Evolutionary conservation across 306 rosid species (phyloP), one percentile per base, ranked within the genome.

Genomic region (Erythrophleum fordii): DNA sequence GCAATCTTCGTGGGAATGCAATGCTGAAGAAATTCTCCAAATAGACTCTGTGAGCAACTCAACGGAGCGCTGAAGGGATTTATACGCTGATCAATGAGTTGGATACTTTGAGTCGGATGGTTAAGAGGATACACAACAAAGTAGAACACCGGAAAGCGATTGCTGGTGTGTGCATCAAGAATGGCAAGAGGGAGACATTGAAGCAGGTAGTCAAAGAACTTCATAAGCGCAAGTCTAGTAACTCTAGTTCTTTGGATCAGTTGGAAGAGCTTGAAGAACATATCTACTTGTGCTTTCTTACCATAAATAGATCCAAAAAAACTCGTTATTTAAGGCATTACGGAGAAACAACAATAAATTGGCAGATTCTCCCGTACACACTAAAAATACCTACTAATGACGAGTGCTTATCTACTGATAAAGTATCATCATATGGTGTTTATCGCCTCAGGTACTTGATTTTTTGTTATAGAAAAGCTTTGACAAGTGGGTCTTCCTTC

Each of bases 181-280:
- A 77, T 78, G 76, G 74, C 5, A 87, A 77, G 48, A 18, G 70
- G 53, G 92, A 88, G n/a, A 80, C 90, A 58, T 25, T 90, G 66
- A 85, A 58, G 88, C 80, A 80, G 86, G 91, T 81, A 26, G 77
- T 81, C 64, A 87, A 69, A 85, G 93, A 92, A 35, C 85, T 89
- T 80, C 75, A 41, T 34, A 92, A 65, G 4, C 55, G 78, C 0
- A 88, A 90, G 65, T 55, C 84, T 1, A n/a, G n/a, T n/a, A n/a
- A n/a, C n/a, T n/a, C n/a, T n/a, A 84, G 78, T 75, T 88, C 88
- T 82, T 3, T 88, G 85, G 93, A 87, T 70, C 89, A 85, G 76
- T 72, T 92, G 52, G 79, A 88, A 86, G 98, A 94, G 90, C 94
- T 92, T 81, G 94, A 92, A 79, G 88, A 85, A 18, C 96, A 92